A percentile compares a stretch with the other conserved stretches of the same genome.
These are phyloP conservation scores for Ganoderma boninense DNA, from an alignment of 1,284 basidiomycete genomes.

Conservation along the genomic window DNA sequence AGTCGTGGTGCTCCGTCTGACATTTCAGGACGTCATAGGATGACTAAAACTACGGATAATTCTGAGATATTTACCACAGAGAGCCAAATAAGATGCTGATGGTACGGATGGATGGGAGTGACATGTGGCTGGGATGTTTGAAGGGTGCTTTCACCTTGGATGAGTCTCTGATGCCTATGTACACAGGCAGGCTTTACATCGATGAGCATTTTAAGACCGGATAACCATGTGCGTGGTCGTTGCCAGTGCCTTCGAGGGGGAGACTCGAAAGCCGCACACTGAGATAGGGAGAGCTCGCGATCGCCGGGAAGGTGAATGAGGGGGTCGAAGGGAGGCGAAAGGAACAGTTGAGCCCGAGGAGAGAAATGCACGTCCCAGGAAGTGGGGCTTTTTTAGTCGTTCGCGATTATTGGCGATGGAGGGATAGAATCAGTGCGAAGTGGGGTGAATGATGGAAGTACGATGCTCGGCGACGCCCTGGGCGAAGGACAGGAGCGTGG, in stretches of 20 bases:
- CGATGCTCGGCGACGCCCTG: background rate
- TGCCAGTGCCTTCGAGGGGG: conserved; percentile 41
- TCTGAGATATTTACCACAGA: conserved; percentile 5
- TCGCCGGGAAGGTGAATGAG: no score
- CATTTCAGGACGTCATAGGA: no score
- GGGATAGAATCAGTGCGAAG: no score
- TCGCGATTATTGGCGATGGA: no score
- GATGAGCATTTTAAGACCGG: background rate
- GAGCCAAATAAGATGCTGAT: background rate
- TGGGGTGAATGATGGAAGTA: no score
- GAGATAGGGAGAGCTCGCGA: conserved; percentile 53
- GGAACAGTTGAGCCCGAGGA: conserved; percentile 45
- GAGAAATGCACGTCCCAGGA: conserved; percentile 36
- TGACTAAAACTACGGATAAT: background rate
- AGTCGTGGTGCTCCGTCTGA: background rate
- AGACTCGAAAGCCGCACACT: conserved; percentile 45
- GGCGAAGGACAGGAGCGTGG: background rate
- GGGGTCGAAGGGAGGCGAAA: conserved; percentile 41
- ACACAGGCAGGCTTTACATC: background rate
- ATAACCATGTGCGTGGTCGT: conserved; percentile 27
- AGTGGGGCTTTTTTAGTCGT: no score
- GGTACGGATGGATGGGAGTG: no score
- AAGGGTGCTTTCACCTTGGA: background rate
- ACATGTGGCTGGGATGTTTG: background rate
- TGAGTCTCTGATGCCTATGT: background rate